phyloP scores from a whole-genome alignment of 1,284 basidiomycete species.

The Cutaneotrichosporon cutaneum region DNA sequence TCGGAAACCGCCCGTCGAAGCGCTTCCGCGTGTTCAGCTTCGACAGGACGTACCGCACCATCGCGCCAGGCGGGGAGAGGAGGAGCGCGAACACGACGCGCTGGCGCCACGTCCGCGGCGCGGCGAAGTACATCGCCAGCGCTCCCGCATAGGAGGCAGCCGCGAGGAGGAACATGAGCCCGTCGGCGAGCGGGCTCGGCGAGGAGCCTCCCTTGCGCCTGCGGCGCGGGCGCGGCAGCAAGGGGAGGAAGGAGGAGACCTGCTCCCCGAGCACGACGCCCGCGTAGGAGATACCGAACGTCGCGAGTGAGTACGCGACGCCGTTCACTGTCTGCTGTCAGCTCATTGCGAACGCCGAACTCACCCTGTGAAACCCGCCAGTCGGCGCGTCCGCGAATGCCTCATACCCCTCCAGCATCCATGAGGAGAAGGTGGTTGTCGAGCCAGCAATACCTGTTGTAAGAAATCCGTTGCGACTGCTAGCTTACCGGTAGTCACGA shows the following conservation, averaged over 20 bases:
- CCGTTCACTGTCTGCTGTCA: conserved; percentile 74
- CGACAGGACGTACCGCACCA: conserved; percentile 78
- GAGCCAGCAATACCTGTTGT: conserved; percentile 85
- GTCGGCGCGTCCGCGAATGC: conserved; percentile 75
- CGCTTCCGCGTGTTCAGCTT: conserved; percentile 64
- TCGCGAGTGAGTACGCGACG: conserved; percentile 67
- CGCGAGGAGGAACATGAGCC: conserved; percentile 44
- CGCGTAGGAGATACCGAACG: conserved; percentile 66
- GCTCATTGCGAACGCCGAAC: conserved; percentile 34
- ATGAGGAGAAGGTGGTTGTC: conserved; percentile 92
- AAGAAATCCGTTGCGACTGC: conserved; percentile 7
- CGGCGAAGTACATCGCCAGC: conserved; percentile 73
- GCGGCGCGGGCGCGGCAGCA: conserved; percentile 62
- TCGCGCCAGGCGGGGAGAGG: conserved; percentile 83
- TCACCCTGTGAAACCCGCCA: conserved; percentile 74
- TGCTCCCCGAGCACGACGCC: conserved; percentile 43
- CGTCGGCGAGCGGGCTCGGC: conserved; percentile 37
- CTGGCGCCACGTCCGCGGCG: conserved; percentile 69
- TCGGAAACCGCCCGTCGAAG: conserved; percentile 62
- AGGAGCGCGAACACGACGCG: conserved; percentile 83
- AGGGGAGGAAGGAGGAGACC: conserved; percentile 52
- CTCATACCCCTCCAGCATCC: conserved; percentile 85
- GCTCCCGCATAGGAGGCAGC: conserved; percentile 55
- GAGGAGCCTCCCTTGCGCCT: not conserved
- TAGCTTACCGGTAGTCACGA: conserved; percentile 73